phyloP scores from a whole-genome alignment of 352 stramenopile genomes.

The Phytophthora foliorum region DNA sequence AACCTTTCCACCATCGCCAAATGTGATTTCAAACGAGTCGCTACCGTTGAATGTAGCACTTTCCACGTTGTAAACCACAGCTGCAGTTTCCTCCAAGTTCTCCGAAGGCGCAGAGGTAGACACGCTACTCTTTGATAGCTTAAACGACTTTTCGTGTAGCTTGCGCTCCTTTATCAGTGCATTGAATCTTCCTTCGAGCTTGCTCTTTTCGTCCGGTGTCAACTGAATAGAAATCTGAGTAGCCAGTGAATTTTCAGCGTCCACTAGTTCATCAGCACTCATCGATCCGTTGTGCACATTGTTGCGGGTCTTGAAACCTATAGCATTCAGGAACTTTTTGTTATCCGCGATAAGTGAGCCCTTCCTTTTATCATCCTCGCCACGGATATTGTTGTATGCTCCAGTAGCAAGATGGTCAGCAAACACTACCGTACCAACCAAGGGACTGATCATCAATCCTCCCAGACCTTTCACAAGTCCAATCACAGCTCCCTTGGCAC shows the following conservation, averaged over 20 bases:
- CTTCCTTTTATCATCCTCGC: conserved; percentile 54
- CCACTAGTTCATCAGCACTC: conserved; percentile 54
- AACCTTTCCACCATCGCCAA: conserved; percentile 36
- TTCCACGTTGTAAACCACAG: conserved; percentile 32
- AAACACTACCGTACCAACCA: conserved; percentile 69
- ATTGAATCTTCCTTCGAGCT: conserved; percentile 49
- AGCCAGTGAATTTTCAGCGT: conserved; percentile 33
- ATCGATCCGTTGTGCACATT: conserved; percentile 62
- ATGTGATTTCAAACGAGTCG: conserved; percentile 45
- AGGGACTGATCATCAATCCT: conserved; percentile 60
- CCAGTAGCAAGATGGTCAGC: conserved; percentile 75
- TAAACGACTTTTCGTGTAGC: conserved; percentile 27
- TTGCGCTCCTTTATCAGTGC: conserved; percentile 53
- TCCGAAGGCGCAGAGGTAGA: conserved; percentile 6
- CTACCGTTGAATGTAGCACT: conserved; percentile 41
- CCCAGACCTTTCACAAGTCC: conserved; percentile 66
- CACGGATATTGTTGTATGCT: conserved; percentile 62
- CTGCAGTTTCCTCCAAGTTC: conserved; percentile 8
- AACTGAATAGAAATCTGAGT: conserved; percentile 59
- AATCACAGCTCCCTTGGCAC: conserved; percentile 66
- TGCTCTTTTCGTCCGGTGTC: conserved; percentile 46
- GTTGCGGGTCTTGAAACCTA: conserved; percentile 50
- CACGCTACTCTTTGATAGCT: conserved; percentile 18
- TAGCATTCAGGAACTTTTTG: conserved; percentile 49
- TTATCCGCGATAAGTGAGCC: conserved; percentile 58